Percentiles rank a stretch among this genome's conserved stretches.
Evolutionary conservation across 2,329 filamentous ascomycete genomes (phyloP).

Genomic region (Lasiodiplodia citricola): DNA sequence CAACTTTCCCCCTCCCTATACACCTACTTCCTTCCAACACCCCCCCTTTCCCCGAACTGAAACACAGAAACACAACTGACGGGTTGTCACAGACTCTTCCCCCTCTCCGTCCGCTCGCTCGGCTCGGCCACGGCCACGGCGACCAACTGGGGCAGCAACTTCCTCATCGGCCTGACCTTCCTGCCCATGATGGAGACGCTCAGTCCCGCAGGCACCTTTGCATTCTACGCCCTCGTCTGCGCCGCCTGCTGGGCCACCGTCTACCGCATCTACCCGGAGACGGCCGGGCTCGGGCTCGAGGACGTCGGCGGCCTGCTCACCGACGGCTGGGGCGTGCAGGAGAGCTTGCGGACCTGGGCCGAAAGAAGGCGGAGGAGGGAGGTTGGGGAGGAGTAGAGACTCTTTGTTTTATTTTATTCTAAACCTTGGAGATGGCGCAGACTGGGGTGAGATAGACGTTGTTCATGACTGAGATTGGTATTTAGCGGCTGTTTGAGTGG

Average conservation of each 20-base stretch:
- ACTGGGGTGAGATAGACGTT: not conserved
- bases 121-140: constrained; percentile 77
- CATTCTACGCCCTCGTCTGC: constrained; percentile 77
- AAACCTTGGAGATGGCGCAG: too few species aligned
- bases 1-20: too few species aligned
- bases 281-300: constrained; percentile 79
- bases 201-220: constrained; percentile 78
- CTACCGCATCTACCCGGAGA: constrained; percentile 84
- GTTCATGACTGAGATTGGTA: not conserved
- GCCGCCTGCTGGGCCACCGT: constrained; percentile 69
- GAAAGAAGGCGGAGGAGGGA: not conserved
- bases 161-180: constrained; percentile 84
- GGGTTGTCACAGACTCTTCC: constrained; percentile 63
- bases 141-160: constrained; percentile 89
- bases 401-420: not conserved
- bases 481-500: not conserved
- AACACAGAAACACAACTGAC: not conserved
- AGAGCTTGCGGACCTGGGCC: constrained; percentile 35
- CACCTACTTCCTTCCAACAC: not conserved
- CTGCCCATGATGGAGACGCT: constrained; percentile 82
- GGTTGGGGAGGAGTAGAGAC: not conserved
- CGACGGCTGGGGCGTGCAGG: constrained; percentile 69
- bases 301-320: constrained; percentile 75
- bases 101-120: constrained; percentile 72
- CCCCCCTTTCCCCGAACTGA: not conserved